A percentile compares a stretch with the other conserved stretches of the same genome.
phyloP scores from a whole-genome alignment of 345 rosid species.

The Arabidopsis arenosa region DNA sequence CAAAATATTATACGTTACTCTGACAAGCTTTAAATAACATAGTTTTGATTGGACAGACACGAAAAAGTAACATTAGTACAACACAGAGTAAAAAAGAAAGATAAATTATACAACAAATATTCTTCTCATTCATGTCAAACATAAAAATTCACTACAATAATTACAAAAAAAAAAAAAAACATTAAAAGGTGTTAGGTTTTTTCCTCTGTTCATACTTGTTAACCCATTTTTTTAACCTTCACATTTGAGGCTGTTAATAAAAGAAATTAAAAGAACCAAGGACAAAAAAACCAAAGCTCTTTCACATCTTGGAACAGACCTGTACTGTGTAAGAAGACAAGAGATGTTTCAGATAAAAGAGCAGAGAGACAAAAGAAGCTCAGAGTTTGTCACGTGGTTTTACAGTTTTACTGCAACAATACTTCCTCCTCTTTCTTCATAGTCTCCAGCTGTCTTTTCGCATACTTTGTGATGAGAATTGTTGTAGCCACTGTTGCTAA shows the following conservation, averaged over 20 bases:
- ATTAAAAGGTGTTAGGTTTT: slow-evolving; percentile 10
- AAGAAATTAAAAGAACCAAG: neutral
- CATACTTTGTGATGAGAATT: slow-evolving; percentile 67
- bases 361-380: slow-evolving; percentile 28
- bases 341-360: slow-evolving; percentile 22
- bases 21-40: slow-evolving; percentile 21
- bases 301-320: slow-evolving; percentile 39
- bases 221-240: slow-evolving; percentile 12
- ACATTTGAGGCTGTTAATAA: slow-evolving; percentile 14
- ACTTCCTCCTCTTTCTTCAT: slow-evolving; percentile 67
- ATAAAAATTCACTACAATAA: neutral
- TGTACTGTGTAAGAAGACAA: slow-evolving; percentile 23
- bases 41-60: slow-evolving; percentile 12
- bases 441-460: slow-evolving; percentile 75
- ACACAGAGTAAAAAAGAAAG: neutral
- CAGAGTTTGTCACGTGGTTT: slow-evolving; percentile 35
- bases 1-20: slow-evolving; percentile 22
- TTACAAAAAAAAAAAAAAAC: neutral
- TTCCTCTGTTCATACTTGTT: slow-evolving; percentile 27
- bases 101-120: neutral
- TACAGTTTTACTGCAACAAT: slow-evolving; percentile 49
- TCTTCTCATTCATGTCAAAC: slow-evolving; percentile 12
- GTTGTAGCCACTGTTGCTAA: slow-evolving; percentile 68
- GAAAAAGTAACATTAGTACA: neutral
- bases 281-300: slow-evolving; percentile 33